Evolutionary conservation across 129 eudicot genomes (phyloP).

Genomic region (Saposhnikovia divaricata): DNA sequence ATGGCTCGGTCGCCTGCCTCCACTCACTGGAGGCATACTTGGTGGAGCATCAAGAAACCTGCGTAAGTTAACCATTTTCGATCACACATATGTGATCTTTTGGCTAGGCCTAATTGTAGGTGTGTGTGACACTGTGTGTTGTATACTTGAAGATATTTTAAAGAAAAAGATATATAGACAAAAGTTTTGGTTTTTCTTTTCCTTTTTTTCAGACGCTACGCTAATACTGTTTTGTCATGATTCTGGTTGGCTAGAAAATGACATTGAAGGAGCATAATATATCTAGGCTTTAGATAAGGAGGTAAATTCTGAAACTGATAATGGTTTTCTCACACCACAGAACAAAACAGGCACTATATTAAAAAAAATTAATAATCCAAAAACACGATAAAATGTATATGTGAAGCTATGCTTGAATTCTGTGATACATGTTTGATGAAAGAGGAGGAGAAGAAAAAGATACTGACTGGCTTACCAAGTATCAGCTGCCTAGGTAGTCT

Average conservation of each 20-base stretch:
- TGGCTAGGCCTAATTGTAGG: not conserved
- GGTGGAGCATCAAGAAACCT: conserved; percentile 12
- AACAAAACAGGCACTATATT: no score
- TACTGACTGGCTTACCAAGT: not conserved
- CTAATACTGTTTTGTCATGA: not conserved
- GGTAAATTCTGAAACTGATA: not conserved
- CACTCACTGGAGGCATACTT: conserved; percentile 9
- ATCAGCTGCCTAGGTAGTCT: not conserved
- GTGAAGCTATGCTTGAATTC: not conserved
- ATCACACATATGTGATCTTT: not conserved
- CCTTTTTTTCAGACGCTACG: not conserved
- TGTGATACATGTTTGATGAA: not conserved
- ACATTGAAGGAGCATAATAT: not conserved
- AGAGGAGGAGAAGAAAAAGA: not conserved
- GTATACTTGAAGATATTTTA: not conserved
- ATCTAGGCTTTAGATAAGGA: not conserved
- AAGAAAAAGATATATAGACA: not conserved
- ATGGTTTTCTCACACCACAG: not conserved
- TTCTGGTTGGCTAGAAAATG: not conserved
- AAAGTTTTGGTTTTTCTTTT: not conserved
- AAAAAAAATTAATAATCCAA: not conserved
- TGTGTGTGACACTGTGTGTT: not conserved
- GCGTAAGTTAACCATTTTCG: conserved; percentile 7
- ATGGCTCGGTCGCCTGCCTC: conserved; percentile 10
- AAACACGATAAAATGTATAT: not conserved